phyloP scores from a whole-genome alignment of 2,329 filamentous ascomycete species.

The Cytospora leucostoma region DNA sequence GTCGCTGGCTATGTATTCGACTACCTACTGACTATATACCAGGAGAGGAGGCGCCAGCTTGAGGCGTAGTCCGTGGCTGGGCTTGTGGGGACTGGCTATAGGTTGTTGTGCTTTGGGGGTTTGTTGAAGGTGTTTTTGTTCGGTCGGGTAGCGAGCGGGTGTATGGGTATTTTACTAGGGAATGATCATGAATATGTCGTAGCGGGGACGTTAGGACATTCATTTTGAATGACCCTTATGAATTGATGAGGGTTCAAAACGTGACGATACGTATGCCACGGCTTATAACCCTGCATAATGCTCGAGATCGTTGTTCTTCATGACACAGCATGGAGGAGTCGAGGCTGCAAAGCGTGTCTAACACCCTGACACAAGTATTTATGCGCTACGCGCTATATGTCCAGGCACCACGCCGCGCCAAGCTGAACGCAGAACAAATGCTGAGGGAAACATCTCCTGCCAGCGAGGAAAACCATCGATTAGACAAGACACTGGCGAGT shows the following conservation, averaged over 20 bases:
- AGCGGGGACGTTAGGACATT: neutral
- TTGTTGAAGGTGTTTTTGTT: too few species aligned
- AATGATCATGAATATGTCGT: neutral
- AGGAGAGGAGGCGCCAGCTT: slow-evolving; percentile 30
- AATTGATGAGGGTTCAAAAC: too few species aligned
- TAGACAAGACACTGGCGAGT: neutral
- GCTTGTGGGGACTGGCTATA: neutral
- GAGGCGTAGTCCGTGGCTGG: slow-evolving; percentile 24
- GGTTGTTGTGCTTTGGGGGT: neutral
- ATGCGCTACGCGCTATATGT: neutral
- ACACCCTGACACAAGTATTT: neutral
- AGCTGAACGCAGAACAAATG: neutral
- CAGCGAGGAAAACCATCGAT: neutral
- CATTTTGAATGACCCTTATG: too few species aligned
- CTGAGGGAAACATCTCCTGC: neutral
- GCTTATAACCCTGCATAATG: too few species aligned
- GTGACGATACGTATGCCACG: too few species aligned
- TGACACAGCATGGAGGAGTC: too few species aligned
- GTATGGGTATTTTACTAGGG: neutral
- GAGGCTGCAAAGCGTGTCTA: too few species aligned
- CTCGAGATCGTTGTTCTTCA: too few species aligned
- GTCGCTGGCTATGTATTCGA: slow-evolving; percentile 44
- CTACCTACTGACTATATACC: slow-evolving; percentile 37
- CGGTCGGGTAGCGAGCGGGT: neutral
- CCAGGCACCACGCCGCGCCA: neutral